These are phyloP conservation scores for Monosporascus ibericus DNA, from an alignment of 2,329 filamentous ascomycete genomes.

Conservation along the genomic window DNA sequence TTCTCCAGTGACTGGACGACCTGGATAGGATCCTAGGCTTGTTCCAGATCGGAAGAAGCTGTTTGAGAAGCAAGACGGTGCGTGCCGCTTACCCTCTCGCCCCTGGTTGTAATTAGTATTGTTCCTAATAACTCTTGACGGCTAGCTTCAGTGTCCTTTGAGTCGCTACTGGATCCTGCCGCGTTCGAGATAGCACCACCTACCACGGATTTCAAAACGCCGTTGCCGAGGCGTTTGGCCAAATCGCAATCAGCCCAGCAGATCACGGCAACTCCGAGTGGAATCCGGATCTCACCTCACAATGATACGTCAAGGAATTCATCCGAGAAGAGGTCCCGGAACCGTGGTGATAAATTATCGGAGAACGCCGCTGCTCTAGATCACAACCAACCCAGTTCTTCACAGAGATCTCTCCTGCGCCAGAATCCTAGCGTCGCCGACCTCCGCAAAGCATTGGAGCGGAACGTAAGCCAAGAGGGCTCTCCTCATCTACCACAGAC, in stretches of 20 bases:
- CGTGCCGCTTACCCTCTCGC: slow-evolving; percentile 5
- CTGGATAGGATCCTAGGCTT: slow-evolving; percentile 22
- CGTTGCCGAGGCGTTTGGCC: slow-evolving; percentile 5
- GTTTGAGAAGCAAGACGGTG: slow-evolving; percentile 24
- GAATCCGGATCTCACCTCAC: not conserved
- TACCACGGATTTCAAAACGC: not conserved
- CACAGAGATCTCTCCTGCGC: slow-evolving; percentile 3
- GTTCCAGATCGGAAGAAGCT: slow-evolving; percentile 25
- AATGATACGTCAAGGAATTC: not conserved
- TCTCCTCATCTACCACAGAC: not conserved
- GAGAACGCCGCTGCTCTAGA: not conserved
- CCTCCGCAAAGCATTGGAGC: slow-evolving; percentile 28
- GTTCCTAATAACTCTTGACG: slow-evolving; percentile 4
- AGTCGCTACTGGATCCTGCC: slow-evolving; percentile 1
- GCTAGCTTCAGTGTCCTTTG: slow-evolving; percentile 4
- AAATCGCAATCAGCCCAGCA: slow-evolving; percentile 3
- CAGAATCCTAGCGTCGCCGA: slow-evolving; percentile 27
- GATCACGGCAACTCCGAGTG: not conserved
- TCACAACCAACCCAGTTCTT: not conserved
- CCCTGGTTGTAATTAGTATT: not conserved
- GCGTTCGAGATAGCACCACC: not conserved
- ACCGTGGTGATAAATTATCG: not conserved
- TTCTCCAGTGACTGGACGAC: slow-evolving; percentile 10
- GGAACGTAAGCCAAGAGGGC: not conserved
- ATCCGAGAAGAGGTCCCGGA: not conserved